Conservation (phyloP, 2,329 filamentous ascomycete genomes). For the Paecilomyces formosus region DNA sequence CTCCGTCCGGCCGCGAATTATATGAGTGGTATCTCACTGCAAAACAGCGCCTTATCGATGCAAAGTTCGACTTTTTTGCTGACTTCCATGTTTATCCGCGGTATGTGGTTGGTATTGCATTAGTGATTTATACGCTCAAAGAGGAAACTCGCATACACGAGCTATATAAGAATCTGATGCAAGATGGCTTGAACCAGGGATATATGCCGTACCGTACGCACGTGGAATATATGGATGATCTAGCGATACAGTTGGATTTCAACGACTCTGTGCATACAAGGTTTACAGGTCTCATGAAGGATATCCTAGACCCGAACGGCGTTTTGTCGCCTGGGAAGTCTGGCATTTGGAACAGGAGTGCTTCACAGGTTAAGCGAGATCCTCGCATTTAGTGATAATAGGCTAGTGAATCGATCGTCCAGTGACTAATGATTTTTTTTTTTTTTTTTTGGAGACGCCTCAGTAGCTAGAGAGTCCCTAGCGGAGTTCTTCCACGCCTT, state of each 20-base stretch:
- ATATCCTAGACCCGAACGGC: neutral
- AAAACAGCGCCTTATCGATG: neutral
- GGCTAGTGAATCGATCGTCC: too few species aligned
- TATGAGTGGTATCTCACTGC: neutral
- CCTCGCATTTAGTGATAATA: neutral
- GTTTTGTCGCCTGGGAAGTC: neutral
- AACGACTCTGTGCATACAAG: neutral
- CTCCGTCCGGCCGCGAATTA: neutral
- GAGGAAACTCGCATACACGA: neutral
- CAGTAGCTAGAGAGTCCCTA: too few species aligned
- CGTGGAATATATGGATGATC: neutral
- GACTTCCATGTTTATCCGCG: neutral
- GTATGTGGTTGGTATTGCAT: neutral
- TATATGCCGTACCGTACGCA: neutral
- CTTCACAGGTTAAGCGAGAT: neutral
- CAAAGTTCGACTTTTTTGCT: neutral
- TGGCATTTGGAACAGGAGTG: neutral
- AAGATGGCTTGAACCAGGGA: neutral
- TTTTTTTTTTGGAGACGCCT: too few species aligned
- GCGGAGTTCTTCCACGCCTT: too few species aligned
- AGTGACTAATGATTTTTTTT: too few species aligned
- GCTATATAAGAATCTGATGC: neutral
- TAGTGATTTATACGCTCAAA: neutral
- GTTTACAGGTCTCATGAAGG: neutral
- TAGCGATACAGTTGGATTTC: neutral